These are phyloP conservation scores for Casaregolazyma lundiana DNA, from an alignment of 1,139 yeast genomes.

Conservation along the genomic window DNA sequence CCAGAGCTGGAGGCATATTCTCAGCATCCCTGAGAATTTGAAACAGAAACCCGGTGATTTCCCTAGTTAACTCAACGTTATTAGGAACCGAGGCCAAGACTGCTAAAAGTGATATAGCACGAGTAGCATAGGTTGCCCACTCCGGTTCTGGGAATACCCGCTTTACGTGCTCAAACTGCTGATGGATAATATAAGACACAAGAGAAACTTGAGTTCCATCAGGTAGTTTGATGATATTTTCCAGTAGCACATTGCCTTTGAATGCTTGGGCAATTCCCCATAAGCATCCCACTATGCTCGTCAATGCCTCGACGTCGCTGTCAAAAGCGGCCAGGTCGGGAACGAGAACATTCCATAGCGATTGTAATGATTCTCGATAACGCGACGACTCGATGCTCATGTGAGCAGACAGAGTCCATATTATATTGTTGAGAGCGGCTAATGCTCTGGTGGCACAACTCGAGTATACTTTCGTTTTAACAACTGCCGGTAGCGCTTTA, in stretches of 20 bases:
- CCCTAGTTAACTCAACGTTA: constrained; percentile 42
- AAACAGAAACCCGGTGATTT: constrained; percentile 23
- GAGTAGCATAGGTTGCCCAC: constrained; percentile 24
- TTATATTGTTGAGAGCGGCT: constrained; percentile 60
- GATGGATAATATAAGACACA: constrained; percentile 10
- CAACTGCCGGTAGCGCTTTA: constrained; percentile 20
- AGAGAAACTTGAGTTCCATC: constrained; percentile 16
- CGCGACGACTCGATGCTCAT: constrained; percentile 15
- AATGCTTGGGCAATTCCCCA: constrained; percentile 56
- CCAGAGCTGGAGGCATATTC: constrained; percentile 34
- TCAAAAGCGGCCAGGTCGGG: constrained; percentile 23
- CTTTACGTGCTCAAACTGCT: constrained; percentile 7
- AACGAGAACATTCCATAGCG: constrained; percentile 27
- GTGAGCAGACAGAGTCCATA: constrained; percentile 32
- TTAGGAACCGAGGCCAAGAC: constrained; percentile 45
- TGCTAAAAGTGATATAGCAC: constrained; percentile 48
- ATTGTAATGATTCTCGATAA: constrained; percentile 28
- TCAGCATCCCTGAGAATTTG: constrained; percentile 31
- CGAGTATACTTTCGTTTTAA: constrained; percentile 16
- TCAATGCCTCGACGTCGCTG: constrained; percentile 38
- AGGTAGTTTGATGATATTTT: constrained; percentile 7
- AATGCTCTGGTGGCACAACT: constrained; percentile 46
- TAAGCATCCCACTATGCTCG: constrained; percentile 51
- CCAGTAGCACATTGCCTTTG: constrained; percentile 34
- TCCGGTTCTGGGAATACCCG: constrained; percentile 20